Evolutionary conservation across 495 filamentous ascomycete genomes (phyloP).

Genomic region (Aspergillus conjunctus): DNA sequence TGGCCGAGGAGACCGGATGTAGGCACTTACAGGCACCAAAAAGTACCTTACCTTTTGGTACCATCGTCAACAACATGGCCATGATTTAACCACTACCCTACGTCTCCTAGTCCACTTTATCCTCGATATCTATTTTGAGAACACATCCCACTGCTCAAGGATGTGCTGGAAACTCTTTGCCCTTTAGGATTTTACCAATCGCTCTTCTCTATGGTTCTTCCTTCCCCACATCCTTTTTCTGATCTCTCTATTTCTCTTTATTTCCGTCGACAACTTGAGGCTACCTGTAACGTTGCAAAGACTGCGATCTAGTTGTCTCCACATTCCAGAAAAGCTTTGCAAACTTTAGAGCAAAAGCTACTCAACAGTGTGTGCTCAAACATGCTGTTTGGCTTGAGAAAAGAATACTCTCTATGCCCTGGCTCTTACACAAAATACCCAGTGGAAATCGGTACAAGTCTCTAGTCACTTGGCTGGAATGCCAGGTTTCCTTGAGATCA

Average conservation of each 20-base stretch:
- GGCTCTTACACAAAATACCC: no score
- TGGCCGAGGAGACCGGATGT: background rate
- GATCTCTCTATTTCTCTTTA: background rate
- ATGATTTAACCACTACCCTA: background rate
- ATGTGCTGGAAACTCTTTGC: background rate
- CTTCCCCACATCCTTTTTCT: background rate
- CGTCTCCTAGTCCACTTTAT: background rate
- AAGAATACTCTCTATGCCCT: no score
- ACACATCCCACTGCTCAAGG: background rate
- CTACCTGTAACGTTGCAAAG: constrained; percentile 21
- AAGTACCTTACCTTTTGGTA: background rate
- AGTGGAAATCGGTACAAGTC: no score
- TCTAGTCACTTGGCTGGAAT: no score
- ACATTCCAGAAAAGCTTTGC: constrained; percentile 14
- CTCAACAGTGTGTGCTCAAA: background rate
- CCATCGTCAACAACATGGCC: background rate
- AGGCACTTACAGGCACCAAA: no score
- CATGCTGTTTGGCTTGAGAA: no score
- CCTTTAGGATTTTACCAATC: background rate
- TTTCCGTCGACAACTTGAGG: background rate
- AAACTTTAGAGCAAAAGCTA: background rate
- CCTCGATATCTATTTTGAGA: constrained; percentile 4
- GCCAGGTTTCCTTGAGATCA: no score
- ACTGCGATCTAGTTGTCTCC: background rate
- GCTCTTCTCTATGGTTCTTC: background rate